A percentile compares a stretch with the other conserved stretches of the same genome.
Conservation (phyloP, 192 early-diverging fungal species). For the Coemansia sp. region DNA sequence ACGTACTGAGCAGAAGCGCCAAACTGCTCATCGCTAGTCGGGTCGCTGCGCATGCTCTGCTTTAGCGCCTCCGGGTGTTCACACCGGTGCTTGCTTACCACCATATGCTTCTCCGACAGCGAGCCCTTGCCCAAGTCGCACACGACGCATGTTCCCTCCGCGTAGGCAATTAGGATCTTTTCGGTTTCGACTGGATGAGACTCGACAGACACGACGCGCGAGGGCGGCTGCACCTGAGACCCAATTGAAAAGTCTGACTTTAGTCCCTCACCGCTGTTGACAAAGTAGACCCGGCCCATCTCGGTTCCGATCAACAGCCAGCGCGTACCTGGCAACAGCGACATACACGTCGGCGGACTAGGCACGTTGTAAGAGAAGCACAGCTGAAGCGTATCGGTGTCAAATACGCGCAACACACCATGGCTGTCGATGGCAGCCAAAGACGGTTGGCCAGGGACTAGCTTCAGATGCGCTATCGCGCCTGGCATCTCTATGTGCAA, state of each 20-base stretch:
- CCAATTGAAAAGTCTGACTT: conserved; percentile 51
- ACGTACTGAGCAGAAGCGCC: not conserved
- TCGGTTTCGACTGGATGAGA: conserved; percentile 43
- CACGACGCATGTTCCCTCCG: conserved; percentile 32
- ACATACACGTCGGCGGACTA: conserved; percentile 28
- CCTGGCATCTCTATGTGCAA: conserved; percentile 5
- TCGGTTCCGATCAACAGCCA: conserved; percentile 49
- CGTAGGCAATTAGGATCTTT: conserved; percentile 43
- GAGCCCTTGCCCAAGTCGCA: conserved; percentile 43
- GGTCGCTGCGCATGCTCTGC: not conserved
- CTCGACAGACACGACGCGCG: conserved; percentile 31
- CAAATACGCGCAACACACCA: conserved; percentile 39
- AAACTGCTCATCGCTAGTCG: not conserved
- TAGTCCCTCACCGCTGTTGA: conserved; percentile 31
- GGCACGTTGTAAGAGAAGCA: conserved; percentile 44
- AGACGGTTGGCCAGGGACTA: conserved; percentile 23
- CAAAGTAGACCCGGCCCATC: conserved; percentile 51
- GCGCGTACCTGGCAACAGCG: conserved; percentile 32
- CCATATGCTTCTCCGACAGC: conserved; percentile 24
- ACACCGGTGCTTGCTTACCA: conserved; percentile 22
- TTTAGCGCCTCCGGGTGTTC: conserved; percentile 21
- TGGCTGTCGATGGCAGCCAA: conserved; percentile 29
- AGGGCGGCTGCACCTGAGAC: conserved; percentile 12
- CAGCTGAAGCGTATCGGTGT: conserved; percentile 23
- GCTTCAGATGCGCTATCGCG: conserved; percentile 21